Evolutionary conservation across 768 basidiomycete genomes (phyloP).

Genomic region (Panus rudis): DNA sequence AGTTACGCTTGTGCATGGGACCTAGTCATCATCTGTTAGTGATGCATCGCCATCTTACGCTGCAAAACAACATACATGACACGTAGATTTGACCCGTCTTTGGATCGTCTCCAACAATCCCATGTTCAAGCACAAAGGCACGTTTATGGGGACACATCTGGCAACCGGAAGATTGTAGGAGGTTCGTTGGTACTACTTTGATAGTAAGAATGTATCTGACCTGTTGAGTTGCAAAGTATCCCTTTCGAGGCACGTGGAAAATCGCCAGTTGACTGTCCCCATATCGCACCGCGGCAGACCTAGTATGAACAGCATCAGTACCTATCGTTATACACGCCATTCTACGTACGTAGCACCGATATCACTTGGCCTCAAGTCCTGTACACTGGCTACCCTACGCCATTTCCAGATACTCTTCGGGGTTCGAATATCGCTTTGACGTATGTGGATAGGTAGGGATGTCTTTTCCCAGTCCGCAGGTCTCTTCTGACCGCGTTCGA

Average conservation of each 20-base stretch:
- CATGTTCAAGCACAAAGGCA: conserved; percentile 66
- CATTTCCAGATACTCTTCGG: conserved; percentile 52
- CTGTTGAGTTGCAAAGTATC: conserved; percentile 64
- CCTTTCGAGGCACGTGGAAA: conserved; percentile 52
- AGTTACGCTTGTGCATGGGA: conserved; percentile 66
- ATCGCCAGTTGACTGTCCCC: conserved; percentile 63
- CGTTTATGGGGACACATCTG: conserved; percentile 45
- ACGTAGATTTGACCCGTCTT: conserved; percentile 41
- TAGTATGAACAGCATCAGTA: conserved; percentile 7
- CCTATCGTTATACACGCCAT: not conserved
- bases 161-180: not conserved
- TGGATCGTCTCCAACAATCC: conserved; percentile 59
- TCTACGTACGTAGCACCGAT: conserved; percentile 38
- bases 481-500: conserved; percentile 54
- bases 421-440: conserved; percentile 29
- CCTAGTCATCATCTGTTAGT: no score
- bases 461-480: conserved; percentile 66
- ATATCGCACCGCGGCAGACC: conserved; percentile 49
- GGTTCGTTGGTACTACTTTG: no score
- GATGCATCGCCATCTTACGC: conserved; percentile 11
- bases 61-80: conserved; percentile 32
- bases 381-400: conserved; percentile 39
- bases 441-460: conserved; percentile 40
- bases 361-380: conserved; percentile 42
- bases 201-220: no score